These are phyloP conservation scores for Penicillium macrosclerotiorum DNA, from an alignment of 495 filamentous ascomycete genomes.

Conservation along the genomic window DNA sequence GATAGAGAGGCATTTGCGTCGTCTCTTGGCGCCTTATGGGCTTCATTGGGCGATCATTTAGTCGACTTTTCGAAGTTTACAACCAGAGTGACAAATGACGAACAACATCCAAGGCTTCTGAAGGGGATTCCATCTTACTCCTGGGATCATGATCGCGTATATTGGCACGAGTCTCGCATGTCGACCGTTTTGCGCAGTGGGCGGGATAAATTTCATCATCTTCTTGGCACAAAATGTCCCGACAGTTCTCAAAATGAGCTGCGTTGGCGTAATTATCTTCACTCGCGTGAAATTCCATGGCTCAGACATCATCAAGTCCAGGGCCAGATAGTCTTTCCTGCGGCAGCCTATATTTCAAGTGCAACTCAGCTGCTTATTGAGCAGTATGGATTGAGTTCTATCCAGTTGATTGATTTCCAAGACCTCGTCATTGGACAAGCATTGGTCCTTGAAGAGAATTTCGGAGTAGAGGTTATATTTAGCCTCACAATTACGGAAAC, in stretches of 20 bases:
- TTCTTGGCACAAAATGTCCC: conserved; percentile 28
- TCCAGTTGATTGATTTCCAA: conserved; percentile 32
- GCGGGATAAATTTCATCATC: conserved; percentile 18
- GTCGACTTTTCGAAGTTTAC: conserved; percentile 15
- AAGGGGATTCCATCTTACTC: conserved; percentile 47
- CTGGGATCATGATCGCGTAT: conserved; percentile 47
- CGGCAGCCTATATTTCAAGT: conserved; percentile 55
- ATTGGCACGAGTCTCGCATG: conserved; percentile 51
- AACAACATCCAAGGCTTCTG: conserved; percentile 9
- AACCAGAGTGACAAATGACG: background rate
- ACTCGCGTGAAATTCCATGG: conserved; percentile 39
- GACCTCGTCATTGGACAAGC: conserved; percentile 43
- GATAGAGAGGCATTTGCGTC: conserved; percentile 41
- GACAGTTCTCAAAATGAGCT: conserved; percentile 20
- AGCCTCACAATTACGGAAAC: conserved; percentile 14
- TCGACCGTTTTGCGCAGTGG: conserved; percentile 21
- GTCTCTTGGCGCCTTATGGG: conserved; percentile 51
- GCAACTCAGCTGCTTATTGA: conserved; percentile 48
- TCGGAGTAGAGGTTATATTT: conserved; percentile 47
- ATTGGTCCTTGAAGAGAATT: conserved; percentile 48
- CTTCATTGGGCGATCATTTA: conserved; percentile 26
- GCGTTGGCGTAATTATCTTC: conserved; percentile 38
- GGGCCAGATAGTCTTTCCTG: conserved; percentile 55
- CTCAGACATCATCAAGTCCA: conserved; percentile 39
- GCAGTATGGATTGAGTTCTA: conserved; percentile 11